phyloP scores from a whole-genome alignment of 768 basidiomycete species.

The Rhodotorula toruloides region DNA sequence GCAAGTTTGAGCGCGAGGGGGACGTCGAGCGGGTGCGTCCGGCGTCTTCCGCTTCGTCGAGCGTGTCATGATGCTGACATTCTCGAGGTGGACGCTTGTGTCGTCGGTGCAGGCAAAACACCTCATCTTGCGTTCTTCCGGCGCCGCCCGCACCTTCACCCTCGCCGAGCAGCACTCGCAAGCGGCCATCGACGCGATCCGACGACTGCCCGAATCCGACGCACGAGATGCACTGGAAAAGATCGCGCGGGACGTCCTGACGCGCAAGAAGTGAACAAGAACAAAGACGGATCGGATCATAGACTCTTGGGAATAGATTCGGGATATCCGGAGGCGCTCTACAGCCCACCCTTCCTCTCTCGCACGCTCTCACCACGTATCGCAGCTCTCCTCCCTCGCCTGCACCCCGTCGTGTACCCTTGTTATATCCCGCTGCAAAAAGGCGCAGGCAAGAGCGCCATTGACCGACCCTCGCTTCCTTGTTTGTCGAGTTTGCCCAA shows the following conservation, averaged over 20 bases:
- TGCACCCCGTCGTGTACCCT: too few species aligned
- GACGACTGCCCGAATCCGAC: conserved; percentile 70
- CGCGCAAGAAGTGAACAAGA: conserved; percentile 24
- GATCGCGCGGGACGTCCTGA: conserved; percentile 33
- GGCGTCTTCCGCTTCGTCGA: background rate
- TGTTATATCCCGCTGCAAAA: too few species aligned
- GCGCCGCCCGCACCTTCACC: conserved; percentile 68
- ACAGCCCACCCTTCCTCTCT: too few species aligned
- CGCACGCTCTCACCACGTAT: too few species aligned
- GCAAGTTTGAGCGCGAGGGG: conserved; percentile 69
- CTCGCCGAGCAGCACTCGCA: conserved; percentile 71
- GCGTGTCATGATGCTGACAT: background rate
- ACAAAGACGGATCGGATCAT: too few species aligned
- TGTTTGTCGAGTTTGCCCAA: too few species aligned
- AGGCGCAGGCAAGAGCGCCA: too few species aligned
- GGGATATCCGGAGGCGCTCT: too few species aligned
- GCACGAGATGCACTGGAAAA: conserved; percentile 64
- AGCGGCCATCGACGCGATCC: conserved; percentile 66
- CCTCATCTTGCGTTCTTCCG: conserved; percentile 64
- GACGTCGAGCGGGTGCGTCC: conserved; percentile 66
- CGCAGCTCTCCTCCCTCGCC: too few species aligned
- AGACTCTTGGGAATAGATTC: too few species aligned
- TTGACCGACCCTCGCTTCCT: too few species aligned
- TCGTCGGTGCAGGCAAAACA: conserved; percentile 58
- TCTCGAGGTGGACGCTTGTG: background rate